Evolutionary conservation across 1,139 yeast species (phyloP).

Genomic region (Debaryomyces sp.): DNA sequence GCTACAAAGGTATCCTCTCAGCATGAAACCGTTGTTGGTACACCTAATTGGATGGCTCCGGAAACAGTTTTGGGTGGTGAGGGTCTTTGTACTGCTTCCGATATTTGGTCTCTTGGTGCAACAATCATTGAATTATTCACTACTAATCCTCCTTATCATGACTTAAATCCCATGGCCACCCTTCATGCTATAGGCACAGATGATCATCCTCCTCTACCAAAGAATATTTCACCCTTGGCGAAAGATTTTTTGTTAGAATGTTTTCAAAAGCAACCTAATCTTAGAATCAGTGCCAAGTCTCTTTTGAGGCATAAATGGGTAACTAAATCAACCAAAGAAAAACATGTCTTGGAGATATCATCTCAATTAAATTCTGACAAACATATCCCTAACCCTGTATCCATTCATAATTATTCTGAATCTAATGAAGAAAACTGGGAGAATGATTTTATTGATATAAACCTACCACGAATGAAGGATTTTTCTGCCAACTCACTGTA

Average conservation of each 20-base stretch:
- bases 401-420: slow-evolving; percentile 32
- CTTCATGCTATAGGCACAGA: slow-evolving; percentile 92
- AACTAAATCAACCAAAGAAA: slow-evolving; percentile 12
- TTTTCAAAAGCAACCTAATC: slow-evolving; percentile 72
- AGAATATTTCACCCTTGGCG: slow-evolving; percentile 51
- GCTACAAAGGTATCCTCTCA: slow-evolving; percentile 57
- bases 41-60: slow-evolving; percentile 91
- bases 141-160: slow-evolving; percentile 86
- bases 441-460: slow-evolving; percentile 30
- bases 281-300: slow-evolving; percentile 59
- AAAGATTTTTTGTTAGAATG: slow-evolving; percentile 73
- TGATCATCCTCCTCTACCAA: slow-evolving; percentile 78
- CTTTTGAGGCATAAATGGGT: slow-evolving; percentile 70
- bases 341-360: neutral
- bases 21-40: slow-evolving; percentile 57
- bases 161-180: slow-evolving; percentile 82
- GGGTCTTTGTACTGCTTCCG: slow-evolving; percentile 87
- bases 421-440: slow-evolving; percentile 41
- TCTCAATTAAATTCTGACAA: neutral
- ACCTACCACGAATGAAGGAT: slow-evolving; percentile 13
- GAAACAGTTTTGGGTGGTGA: slow-evolving; percentile 74
- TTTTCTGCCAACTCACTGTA: neutral
- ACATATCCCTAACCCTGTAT: slow-evolving; percentile 2
- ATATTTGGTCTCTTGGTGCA: slow-evolving; percentile 94
- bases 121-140: slow-evolving; percentile 86